Evolutionary conservation across 1,139 yeast genomes (phyloP), one percentile per base, ranked within the genome.

Genomic region (Candida smagusa): DNA sequence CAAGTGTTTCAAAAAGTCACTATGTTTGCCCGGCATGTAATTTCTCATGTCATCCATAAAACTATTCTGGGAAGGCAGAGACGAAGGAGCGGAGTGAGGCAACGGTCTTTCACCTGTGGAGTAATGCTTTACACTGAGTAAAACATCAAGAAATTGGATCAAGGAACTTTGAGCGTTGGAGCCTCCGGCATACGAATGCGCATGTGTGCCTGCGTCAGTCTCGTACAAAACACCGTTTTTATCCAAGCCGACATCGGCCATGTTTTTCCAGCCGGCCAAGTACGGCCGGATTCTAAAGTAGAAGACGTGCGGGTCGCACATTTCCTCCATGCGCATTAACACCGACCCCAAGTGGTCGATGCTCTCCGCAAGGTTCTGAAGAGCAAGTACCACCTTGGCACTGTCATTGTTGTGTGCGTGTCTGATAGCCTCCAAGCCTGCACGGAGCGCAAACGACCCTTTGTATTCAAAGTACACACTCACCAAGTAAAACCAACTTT

Each of bases 251-350:
- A 84, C 89, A 44, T 81, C 90, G 12, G 77, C 79, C 97, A 90
- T 89, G 53, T 87, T 86, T 56, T 82, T 81, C 95, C 97, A 90
- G 1, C 97, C 97, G 0, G 97, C 96, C 42, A 90, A 66, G 53
- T 77, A 90, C 0, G 97, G 97, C 52, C 97, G 74, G 38, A 90
- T 75, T 46, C 94, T 76, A 63, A 77, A 85, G 58, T 87, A 90
- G 55, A 90, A 90, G 1, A 84, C 81, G 57, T 88, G 95, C 2
- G 97, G 97, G 55, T 89, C 96, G 58, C 97, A 88, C 85, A 84
- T 84, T 48, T 89, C 96, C 55, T 86, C 90, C 95, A 90, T 86
- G 50, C 79, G 74, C 77, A 83, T 78, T 48, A 90, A 63, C 0
- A 85, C 75, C 3, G 83, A 68, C n/a, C 90, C 94, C 48, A 90